Evolutionary conservation across 2,329 filamentous ascomycete species (phyloP), one percentile per base, ranked within the genome.

Genomic region (Aureobasidium musti): DNA sequence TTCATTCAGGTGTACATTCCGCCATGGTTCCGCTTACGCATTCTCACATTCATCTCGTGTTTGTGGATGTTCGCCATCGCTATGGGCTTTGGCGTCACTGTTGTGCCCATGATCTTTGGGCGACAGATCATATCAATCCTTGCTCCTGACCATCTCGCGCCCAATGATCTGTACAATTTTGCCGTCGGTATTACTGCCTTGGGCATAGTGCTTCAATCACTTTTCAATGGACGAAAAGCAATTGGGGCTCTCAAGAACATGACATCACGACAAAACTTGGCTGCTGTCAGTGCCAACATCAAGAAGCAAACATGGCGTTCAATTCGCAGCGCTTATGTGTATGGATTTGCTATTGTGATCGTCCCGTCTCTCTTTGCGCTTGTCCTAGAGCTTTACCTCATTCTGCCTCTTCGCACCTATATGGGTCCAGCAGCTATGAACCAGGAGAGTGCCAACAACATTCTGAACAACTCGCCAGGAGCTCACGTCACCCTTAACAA

Each of bases 81-180:
- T 14, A 96, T 91, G 0, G 95, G 95, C 28, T 87, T 98, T 67
- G 86, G 89, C 70, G 86, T 91, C 69, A 97, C 95, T 1, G 89
- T 99, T 68, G 80, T 96, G 0, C 96, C 95, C 0, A 84, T 99
- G 4, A 82, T 96, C 7, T 87, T 97, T 74, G 95, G 95, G 1
- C 89, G 95, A 33, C 84, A 83, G 67, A 83, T 98, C 68, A 91
- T 97, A 74, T 87, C 88, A 54, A 80, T 84, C 33, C 79, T 93
- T 39, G 86, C 97, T 49, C 91, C 92, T 5, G 79, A 82, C 0
- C 84, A 90, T 68, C 85, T 91, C 56, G 86, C 86, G 47, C 90
- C 94, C 74, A 99, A 98, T 77, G 95, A 99, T 76, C 90, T 99
- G 30, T 98, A 99, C 73, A 94, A 95, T 14, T 97, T 97, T 76